Percentiles rank a stretch among this genome's conserved stretches.
Evolutionary conservation across 345 rosid species (phyloP).

Genomic region (Pugionium cornutum): DNA sequence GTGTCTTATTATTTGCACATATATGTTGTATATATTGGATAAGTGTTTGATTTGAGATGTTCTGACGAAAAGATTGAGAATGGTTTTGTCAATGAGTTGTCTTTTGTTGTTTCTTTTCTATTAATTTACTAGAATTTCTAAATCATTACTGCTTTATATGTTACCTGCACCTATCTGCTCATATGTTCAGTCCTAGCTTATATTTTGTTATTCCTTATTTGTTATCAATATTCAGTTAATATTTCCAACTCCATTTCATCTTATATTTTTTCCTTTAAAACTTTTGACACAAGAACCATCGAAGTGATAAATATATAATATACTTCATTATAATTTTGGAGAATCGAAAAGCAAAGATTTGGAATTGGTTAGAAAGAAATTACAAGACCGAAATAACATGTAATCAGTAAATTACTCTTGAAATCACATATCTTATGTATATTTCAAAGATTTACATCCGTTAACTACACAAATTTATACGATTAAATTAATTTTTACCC

Average conservation of each 20-base stretch:
- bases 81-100: slow-evolving; percentile 44
- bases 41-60: slow-evolving; percentile 40
- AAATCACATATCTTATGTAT: no score
- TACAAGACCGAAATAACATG: no score
- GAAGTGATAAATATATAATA: neutral
- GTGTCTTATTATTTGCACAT: neutral
- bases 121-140: slow-evolving; percentile 29
- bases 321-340: no score
- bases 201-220: slow-evolving; percentile 35
- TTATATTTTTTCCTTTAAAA: neutral
- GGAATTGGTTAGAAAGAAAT: no score
- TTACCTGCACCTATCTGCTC: slow-evolving; percentile 42
- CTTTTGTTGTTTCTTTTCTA: slow-evolving; percentile 39
- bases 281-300: neutral
- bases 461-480: no score
- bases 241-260: neutral
- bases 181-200: slow-evolving; percentile 37
- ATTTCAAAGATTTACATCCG: no score
- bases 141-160: slow-evolving; percentile 37
- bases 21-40: slow-evolving; percentile 16
- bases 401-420: no score
- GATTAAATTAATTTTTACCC: no score
- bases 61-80: slow-evolving; percentile 40
- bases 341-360: no score
- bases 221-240: slow-evolving; percentile 21